Evolutionary conservation across 2,329 filamentous ascomycete species (phyloP), one percentile per base, ranked within the genome.

Genomic region (Penicillium brasilianum): DNA sequence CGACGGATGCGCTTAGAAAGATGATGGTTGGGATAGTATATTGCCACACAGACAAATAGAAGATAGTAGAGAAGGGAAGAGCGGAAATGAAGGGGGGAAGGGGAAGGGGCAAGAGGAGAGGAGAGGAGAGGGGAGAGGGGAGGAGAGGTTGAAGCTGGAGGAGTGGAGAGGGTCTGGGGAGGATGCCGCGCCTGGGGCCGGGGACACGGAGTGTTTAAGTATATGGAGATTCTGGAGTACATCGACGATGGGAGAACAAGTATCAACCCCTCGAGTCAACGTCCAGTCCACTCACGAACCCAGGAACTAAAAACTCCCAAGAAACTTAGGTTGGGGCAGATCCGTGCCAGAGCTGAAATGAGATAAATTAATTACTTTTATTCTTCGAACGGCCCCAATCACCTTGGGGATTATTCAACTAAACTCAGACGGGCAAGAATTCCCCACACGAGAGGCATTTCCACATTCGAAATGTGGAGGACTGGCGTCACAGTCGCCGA

Each of bases 121-220:
- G 32, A 20, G 36, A 20, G 18, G 32, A 34, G 57, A 41, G n/a
- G 36, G 48, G 28, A 37, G 48, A 22, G 49, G 56, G 57, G 34
- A n/a, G 36, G 25, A 37, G 37, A 44, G 58, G 39, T 20, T 50
- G 48, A 32, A 32, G 28, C 30, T 50, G 43, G 49, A 61, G 66
- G 69, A 72, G 71, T 66, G 69, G 68, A 71, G 69, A 71, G 57
- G 51, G 53, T 64, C 46, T 54, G 63, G 58, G 52, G 43, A 56
- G 54, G 64, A 57, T 55, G 55, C 34, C 67, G 63, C 63, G 59
- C 55, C 62, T 66, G 65, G 69, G 69, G 58, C 60, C 59, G 67
- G 71, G 71, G 64, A 66, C 52, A 63, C 63, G 61, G 66, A 68
- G 68, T 61, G 67, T 68, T 76, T 76, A 75, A 74, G 69, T 74